A percentile compares a stretch with the other conserved stretches of the same genome.
Evolutionary conservation across 1,284 basidiomycete genomes (phyloP).

Genomic region (Trichosporon sp.): DNA sequence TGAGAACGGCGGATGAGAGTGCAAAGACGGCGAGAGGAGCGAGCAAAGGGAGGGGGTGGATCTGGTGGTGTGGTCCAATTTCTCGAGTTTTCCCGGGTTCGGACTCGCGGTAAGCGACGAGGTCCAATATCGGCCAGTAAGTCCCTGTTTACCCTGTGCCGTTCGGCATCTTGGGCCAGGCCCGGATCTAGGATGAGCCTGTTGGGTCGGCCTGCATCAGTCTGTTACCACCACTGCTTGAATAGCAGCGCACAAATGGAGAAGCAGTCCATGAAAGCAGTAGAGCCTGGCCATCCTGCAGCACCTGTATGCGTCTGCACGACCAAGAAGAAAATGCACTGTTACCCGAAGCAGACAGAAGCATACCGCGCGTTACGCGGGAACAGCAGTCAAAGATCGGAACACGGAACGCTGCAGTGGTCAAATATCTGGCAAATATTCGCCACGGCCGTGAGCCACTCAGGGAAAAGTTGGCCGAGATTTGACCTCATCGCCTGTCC

Average conservation of each 20-base stretch:
- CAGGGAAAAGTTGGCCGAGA: not conserved
- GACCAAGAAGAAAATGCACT: not conserved
- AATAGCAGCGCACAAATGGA: too few species aligned
- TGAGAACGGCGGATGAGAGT: not conserved
- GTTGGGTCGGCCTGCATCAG: too few species aligned
- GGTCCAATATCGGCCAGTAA: not conserved
- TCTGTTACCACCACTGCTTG: too few species aligned
- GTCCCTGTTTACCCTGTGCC: not conserved
- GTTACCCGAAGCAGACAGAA: not conserved
- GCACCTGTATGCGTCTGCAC: not conserved
- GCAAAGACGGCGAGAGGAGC: not conserved
- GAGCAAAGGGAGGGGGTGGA: too few species aligned
- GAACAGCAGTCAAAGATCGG: not conserved
- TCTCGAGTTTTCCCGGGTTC: not conserved
- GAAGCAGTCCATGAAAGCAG: too few species aligned
- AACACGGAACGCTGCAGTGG: not conserved
- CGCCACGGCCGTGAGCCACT: not conserved
- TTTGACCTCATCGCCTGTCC: not conserved
- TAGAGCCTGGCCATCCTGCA: not conserved
- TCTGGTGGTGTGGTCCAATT: not conserved
- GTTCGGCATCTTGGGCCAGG: not conserved
- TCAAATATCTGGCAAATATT: constrained; percentile 1
- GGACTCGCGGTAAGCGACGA: not conserved
- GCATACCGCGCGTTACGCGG: too few species aligned
- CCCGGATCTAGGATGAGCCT: not conserved